These are phyloP conservation scores for Turnera subulata DNA, from an alignment of 345 rosid genomes.

Conservation along the genomic window DNA sequence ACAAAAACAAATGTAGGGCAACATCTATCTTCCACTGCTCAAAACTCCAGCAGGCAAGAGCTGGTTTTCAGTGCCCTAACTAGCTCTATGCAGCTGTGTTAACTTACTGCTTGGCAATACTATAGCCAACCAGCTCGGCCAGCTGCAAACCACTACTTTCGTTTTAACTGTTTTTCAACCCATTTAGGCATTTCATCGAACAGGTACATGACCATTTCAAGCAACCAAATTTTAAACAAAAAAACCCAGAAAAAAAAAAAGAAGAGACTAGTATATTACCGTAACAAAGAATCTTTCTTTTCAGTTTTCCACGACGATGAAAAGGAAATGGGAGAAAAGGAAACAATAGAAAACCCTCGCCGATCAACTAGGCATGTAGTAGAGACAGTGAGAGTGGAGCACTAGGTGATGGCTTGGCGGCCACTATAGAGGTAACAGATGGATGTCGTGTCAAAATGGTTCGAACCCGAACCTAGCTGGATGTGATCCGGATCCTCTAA, in stretches of 20 bases:
- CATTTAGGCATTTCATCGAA: background rate
- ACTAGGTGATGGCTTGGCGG: too few species aligned
- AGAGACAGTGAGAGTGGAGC: too few species aligned
- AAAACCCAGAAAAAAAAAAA: background rate
- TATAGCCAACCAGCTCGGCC: constrained; percentile 90
- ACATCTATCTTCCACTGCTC: constrained; percentile 56
- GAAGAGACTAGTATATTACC: too few species aligned
- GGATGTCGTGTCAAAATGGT: too few species aligned
- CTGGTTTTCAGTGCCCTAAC: constrained; percentile 57
- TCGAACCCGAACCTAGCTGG: too few species aligned
- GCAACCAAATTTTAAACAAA: background rate
- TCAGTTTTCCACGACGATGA: too few species aligned
- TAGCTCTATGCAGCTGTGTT: constrained; percentile 61
- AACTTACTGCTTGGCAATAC: constrained; percentile 72
- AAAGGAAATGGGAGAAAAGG: too few species aligned
- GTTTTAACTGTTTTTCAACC: background rate
- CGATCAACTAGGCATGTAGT: too few species aligned
- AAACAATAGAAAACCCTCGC: too few species aligned
- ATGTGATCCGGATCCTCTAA: too few species aligned
- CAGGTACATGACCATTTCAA: background rate
- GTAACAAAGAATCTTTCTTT: too few species aligned
- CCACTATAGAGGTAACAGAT: too few species aligned
- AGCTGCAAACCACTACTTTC: background rate
- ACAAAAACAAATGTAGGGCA: constrained; percentile 29
- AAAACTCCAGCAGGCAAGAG: constrained; percentile 57